Conservation (phyloP, 371 early-diverging fungal species). For the Fennellomyces sp. region DNA sequence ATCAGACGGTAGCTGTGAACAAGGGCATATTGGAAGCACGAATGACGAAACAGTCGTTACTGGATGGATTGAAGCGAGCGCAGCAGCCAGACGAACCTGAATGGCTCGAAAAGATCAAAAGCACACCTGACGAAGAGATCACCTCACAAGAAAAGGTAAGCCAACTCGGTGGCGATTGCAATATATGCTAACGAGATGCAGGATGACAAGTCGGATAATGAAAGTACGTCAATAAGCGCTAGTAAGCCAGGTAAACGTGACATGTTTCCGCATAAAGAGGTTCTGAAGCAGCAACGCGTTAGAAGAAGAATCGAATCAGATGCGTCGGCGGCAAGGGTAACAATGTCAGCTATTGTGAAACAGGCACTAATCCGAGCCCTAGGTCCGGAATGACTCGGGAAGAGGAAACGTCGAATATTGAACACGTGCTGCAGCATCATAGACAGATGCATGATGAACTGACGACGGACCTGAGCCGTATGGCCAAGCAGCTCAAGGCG, state of each 20-base stretch:
- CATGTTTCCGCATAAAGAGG: background rate
- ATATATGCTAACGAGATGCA: background rate
- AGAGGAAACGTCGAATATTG: slow-evolving; percentile 43
- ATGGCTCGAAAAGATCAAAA: slow-evolving; percentile 26
- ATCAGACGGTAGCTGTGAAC: slow-evolving; percentile 29
- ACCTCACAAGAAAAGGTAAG: background rate
- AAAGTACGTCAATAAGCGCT: background rate
- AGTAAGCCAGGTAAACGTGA: background rate
- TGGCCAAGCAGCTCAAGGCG: slow-evolving; percentile 68
- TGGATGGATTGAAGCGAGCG: slow-evolving; percentile 25
- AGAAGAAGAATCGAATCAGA: background rate
- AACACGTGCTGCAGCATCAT: slow-evolving; percentile 66
- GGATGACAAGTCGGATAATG: slow-evolving; percentile 4
- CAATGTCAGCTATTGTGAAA: background rate
- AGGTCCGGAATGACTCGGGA: slow-evolving; percentile 11
- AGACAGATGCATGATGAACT: slow-evolving; percentile 70
- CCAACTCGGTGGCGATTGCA: background rate
- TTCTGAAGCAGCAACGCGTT: background rate
- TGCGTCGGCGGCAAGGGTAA: slow-evolving; percentile 8
- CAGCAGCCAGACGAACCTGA: slow-evolving; percentile 40
- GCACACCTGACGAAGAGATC: background rate
- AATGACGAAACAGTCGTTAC: slow-evolving; percentile 28
- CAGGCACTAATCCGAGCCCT: background rate
- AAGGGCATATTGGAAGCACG: slow-evolving; percentile 32
- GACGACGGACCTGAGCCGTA: slow-evolving; percentile 63